Conservation (phyloP, 192 early-diverging fungal species). For the Diversispora eburnea region DNA sequence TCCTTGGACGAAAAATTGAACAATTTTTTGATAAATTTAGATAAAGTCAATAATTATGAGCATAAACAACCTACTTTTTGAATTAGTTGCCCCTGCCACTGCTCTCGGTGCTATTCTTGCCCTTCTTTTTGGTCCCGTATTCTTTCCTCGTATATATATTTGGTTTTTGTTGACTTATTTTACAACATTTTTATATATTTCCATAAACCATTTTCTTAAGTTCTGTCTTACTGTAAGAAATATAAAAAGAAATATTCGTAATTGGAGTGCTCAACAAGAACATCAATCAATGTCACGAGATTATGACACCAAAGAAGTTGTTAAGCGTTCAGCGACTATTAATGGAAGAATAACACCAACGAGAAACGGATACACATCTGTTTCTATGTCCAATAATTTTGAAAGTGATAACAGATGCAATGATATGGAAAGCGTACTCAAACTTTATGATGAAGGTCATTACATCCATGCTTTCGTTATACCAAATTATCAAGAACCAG, state of each 20-base stretch:
- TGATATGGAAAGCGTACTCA: slow-evolving; percentile 37
- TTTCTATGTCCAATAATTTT: neutral
- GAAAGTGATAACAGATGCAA: slow-evolving; percentile 7
- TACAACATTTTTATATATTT: slow-evolving; percentile 40
- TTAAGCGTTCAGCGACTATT: slow-evolving; percentile 11
- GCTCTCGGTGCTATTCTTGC: slow-evolving; percentile 41
- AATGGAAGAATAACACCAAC: slow-evolving; percentile 11
- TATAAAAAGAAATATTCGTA: slow-evolving; percentile 40
- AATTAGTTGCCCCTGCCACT: slow-evolving; percentile 44
- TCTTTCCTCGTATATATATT: slow-evolving; percentile 43
- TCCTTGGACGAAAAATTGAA: neutral
- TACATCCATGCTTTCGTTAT: slow-evolving; percentile 68
- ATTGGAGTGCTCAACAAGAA: slow-evolving; percentile 35
- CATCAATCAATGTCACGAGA: neutral
- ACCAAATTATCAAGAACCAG: slow-evolving; percentile 68
- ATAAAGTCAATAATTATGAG: neutral
- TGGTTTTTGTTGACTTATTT: slow-evolving; percentile 46
- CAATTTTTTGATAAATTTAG: neutral
- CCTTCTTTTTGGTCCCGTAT: slow-evolving; percentile 41
- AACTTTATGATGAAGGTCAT: slow-evolving; percentile 30
- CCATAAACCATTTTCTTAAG: slow-evolving; percentile 46
- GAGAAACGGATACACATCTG: slow-evolving; percentile 12
- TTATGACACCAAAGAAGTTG: neutral
- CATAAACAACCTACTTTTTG: slow-evolving; percentile 38
- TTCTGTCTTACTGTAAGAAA: slow-evolving; percentile 43